Base-by-base conservation (phyloP, 2,329 filamentous ascomycete genomes). In the Dendryphion nanum region DNA sequence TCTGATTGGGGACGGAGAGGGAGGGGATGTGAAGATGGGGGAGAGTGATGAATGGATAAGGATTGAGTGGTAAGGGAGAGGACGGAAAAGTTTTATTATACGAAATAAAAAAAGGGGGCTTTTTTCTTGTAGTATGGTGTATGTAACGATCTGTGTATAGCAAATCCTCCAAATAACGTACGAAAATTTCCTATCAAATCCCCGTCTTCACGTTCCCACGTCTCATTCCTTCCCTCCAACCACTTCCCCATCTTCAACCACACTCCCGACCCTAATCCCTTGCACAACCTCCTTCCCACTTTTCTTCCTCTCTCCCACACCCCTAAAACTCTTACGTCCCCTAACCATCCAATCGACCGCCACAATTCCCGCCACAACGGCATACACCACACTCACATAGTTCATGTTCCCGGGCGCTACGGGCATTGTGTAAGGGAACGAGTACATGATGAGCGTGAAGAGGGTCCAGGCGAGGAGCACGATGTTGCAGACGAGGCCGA, bases 371-470 rank as follows among this genome's bases (percentile, higher is more conserved):
- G 50, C 45, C 6, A 64, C 51, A 6, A 61, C 50, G 0, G 45
- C 59, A 41, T 53, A 55, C 30, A 57, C 55, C 7, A 41, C 49
- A n/a, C 33, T 41, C 14, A 54, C 47, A 14, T 47, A 43, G n/a
- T 61, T 63, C 60, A 64, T 63, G 30, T 58, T 61, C n/a, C 53
- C 42, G 4, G 59, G 42, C 5, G 16, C 7, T 12, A 63, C 56
- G 10, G 61, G 60, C 31, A 52, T 55, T 7, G 51, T 40, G 36
- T 63, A 64, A 0, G 61, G 61, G 37, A 64, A 60, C 14, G 42
- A 54, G 53, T 71, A 75, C 56, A 76, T 72, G 35, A 76, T 46
- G 33, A 76, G 60, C 0, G 74, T 74, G 45, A 77, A 74, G 18
- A 67, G 24, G 1, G 72, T 76, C 72, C 73, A 77, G 12, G 51